Evolutionary conservation across 2,329 filamentous ascomycete genomes (phyloP).

Genomic region (Sphaerostilbella broomeana): DNA sequence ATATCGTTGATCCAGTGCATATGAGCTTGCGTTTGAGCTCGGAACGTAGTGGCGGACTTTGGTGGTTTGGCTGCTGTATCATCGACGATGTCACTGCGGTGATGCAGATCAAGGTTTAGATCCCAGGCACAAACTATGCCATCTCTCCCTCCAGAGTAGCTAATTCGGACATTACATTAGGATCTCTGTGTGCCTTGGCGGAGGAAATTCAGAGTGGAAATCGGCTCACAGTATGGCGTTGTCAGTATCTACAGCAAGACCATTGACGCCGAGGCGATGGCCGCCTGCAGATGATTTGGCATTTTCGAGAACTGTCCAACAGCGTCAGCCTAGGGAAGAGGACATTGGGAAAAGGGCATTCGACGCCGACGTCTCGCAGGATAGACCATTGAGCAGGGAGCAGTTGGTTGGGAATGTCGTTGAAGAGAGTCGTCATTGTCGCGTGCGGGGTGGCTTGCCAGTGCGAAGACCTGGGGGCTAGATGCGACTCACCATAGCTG

Average conservation of each 20-base stretch:
- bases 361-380: not conserved
- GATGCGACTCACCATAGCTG: constrained; percentile 53
- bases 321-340: not conserved
- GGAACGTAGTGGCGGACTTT: constrained; percentile 49
- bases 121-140: constrained; percentile 96
- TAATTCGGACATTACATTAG: constrained; percentile 29
- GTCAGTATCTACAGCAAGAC: constrained; percentile 76
- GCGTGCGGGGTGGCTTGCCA: constrained; percentile 12
- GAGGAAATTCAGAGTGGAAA: constrained; percentile 12
- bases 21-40: constrained; percentile 63
- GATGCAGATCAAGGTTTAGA: constrained; percentile 61
- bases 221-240: constrained; percentile 75
- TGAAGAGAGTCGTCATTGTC: constrained; percentile 5
- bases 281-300: constrained; percentile 60
- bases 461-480: constrained; percentile 1
- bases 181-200: not conserved
- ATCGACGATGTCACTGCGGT: constrained; percentile 23
- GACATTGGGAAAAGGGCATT: not conserved
- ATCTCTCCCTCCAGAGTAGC: constrained; percentile 93
- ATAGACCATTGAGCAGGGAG: not conserved
- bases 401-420: not conserved
- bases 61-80: constrained; percentile 25
- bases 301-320: constrained; percentile 48
- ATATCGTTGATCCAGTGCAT: constrained; percentile 98
- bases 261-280: constrained; percentile 91